Conservation (phyloP, 2,329 filamentous ascomycete species). For the Penicillium sp. region DNA sequence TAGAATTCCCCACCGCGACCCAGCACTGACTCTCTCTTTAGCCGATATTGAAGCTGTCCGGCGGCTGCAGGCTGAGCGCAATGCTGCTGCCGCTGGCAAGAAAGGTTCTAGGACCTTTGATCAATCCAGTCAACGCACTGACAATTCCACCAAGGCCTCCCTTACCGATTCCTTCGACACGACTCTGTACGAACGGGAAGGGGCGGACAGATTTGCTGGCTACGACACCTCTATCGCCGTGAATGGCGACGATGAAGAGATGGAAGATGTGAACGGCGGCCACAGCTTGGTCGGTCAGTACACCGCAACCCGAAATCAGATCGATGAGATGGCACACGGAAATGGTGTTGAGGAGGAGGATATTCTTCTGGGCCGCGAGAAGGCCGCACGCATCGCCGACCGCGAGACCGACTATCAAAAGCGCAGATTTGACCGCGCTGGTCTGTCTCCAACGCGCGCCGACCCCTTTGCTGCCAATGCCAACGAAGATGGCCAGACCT, state of each 20-base stretch:
- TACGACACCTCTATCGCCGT: conserved; percentile 87
- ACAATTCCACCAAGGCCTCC: conserved; percentile 82
- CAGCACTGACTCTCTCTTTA: conserved; percentile 29
- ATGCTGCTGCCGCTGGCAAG: conserved; percentile 69
- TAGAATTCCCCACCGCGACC: conserved; percentile 9
- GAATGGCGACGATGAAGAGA: conserved; percentile 71
- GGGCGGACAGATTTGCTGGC: conserved; percentile 74
- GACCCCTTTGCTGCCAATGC: conserved; percentile 78
- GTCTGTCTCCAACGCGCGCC: conserved; percentile 74
- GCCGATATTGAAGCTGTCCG: conserved; percentile 84
- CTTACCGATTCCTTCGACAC: conserved; percentile 82
- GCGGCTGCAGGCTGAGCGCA: conserved; percentile 88
- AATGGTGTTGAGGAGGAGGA: conserved; percentile 87
- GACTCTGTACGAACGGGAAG: conserved; percentile 75
- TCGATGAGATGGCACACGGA: conserved; percentile 87
- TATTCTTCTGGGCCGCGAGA: conserved; percentile 76
- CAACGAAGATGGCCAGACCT: conserved; percentile 69
- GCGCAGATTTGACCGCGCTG: conserved; percentile 77
- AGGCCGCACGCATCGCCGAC: conserved; percentile 83
- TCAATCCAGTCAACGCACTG: conserved; percentile 70
- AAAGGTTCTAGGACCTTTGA: conserved; percentile 79
- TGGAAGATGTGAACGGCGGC: conserved; percentile 68
- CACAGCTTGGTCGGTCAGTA: conserved; percentile 88
- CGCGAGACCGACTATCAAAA: conserved; percentile 98
- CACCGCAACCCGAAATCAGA: conserved; percentile 83